These are phyloP conservation scores for Hylodesmum podocarpum DNA, from an alignment of 306 rosid species.

Conservation along the genomic window DNA sequence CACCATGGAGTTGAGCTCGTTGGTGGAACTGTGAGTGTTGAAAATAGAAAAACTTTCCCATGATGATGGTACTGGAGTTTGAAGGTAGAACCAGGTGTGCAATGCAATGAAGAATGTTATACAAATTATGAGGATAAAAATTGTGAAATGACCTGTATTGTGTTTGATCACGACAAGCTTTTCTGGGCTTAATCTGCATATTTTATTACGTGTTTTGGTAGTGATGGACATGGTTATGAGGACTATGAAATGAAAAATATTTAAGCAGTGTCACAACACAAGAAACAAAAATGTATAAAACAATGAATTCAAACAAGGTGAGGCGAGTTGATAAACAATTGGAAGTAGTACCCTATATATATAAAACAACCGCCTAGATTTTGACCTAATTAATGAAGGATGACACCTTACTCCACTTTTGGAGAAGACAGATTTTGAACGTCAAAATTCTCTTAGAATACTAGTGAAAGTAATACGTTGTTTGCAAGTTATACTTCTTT, in stretches of 20 bases:
- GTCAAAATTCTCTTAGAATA: not conserved
- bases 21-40: not conserved
- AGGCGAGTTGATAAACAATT: not conserved
- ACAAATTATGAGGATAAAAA: constrained; percentile 42
- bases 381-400: not conserved
- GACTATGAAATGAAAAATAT: not conserved
- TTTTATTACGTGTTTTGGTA: constrained; percentile 7
- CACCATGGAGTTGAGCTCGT: not conserved
- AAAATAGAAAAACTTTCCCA: constrained; percentile 15
- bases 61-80: constrained; percentile 22
- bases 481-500: not conserved
- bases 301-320: not conserved
- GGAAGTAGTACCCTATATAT: not conserved
- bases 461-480: not conserved
- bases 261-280: not conserved
- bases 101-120: constrained; percentile 41
- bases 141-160: not conserved
- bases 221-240: constrained; percentile 26
- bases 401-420: not conserved
- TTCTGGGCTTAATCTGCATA: constrained; percentile 6
- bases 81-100: constrained; percentile 39
- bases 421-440: not conserved
- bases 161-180: constrained; percentile 21
- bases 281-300: too few relatives aligned
- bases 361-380: not conserved